These are phyloP conservation scores for Clathrospora elynae DNA, from an alignment of 2,329 filamentous ascomycete genomes.

Conservation along the genomic window DNA sequence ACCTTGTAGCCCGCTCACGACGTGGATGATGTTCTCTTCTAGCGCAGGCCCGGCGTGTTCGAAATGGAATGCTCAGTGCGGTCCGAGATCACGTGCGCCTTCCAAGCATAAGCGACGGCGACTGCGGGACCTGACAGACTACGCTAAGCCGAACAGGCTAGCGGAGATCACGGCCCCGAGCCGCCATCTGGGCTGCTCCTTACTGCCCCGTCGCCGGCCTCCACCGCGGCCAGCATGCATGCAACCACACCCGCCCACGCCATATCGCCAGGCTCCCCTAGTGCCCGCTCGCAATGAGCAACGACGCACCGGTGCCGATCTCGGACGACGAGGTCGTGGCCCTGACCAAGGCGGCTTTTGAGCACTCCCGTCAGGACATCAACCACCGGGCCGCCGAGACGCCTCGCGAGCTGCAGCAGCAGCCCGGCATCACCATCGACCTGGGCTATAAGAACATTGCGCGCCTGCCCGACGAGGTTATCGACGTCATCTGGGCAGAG, in stretches of 20 bases:
- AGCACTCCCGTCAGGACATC: constrained; percentile 68
- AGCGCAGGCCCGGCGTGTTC: constrained; percentile 2
- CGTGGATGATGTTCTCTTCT: constrained; percentile 4
- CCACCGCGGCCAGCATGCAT: constrained; percentile 16
- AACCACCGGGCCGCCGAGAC: constrained; percentile 59
- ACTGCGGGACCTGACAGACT: constrained; percentile 13
- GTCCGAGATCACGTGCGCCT: too few relatives aligned
- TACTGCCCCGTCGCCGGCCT: constrained; percentile 10
- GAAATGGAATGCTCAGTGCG: not conserved
- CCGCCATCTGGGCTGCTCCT: constrained; percentile 11
- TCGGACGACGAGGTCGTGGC: constrained; percentile 68
- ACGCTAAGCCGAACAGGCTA: constrained; percentile 13
- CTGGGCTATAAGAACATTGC: constrained; percentile 76
- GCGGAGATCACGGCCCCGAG: constrained; percentile 2
- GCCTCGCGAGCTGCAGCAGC: constrained; percentile 60
- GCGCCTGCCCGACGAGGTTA: constrained; percentile 72
- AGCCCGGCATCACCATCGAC: constrained; percentile 77
- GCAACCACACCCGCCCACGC: constrained; percentile 1
- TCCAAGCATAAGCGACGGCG: too few relatives aligned
- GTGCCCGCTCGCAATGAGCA: constrained; percentile 43
- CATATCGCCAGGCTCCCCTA: constrained; percentile 11
- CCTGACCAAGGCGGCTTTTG: constrained; percentile 70
- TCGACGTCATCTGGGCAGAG: constrained; percentile 75
- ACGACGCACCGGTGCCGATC: constrained; percentile 53
- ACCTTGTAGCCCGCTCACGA: constrained; percentile 13